Percentiles rank a stretch among this genome's conserved stretches.
Conservation (phyloP, 2,329 filamentous ascomycete genomes). For the Pyrenophora tritici-repentis region DNA sequence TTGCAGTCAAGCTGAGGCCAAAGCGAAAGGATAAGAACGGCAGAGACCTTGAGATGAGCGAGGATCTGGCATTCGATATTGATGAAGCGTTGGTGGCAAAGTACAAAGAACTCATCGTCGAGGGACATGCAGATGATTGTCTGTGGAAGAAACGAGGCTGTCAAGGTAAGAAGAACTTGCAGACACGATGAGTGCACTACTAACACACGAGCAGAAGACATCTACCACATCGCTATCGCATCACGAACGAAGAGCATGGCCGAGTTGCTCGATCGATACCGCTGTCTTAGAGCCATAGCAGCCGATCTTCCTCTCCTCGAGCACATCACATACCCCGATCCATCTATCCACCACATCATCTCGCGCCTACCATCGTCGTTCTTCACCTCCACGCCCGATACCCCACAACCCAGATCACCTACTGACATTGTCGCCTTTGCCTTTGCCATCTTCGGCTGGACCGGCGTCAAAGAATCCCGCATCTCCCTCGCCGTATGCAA, state of each 20-base stretch:
- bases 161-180: conserved; percentile 63
- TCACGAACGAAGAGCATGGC: conserved; percentile 44
- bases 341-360: conserved; percentile 32
- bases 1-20: conserved; percentile 73
- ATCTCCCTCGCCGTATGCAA: conserved; percentile 79
- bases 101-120: conserved; percentile 73
- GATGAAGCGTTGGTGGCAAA: conserved; percentile 73
- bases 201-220: conserved; percentile 56
- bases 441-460: conserved; percentile 55
- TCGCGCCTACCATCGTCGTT: conserved; percentile 35
- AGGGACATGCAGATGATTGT: conserved; percentile 79
- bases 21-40: conserved; percentile 56
- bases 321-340: conserved; percentile 42
- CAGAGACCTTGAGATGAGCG: conserved; percentile 57
- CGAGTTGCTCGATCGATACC: conserved; percentile 49
- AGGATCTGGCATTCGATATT: conserved; percentile 52
- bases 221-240: conserved; percentile 62
- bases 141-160: conserved; percentile 88
- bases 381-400: conserved; percentile 18
- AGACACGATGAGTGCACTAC: conserved; percentile 3
- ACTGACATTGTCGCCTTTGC: conserved; percentile 35
- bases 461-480: conserved; percentile 62
- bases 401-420: conserved; percentile 24
- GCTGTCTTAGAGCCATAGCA: conserved; percentile 43
- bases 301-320: conserved; percentile 40